Conservation (phyloP, 1,139 yeast species). For the Yamadazyma jaroonii region DNA sequence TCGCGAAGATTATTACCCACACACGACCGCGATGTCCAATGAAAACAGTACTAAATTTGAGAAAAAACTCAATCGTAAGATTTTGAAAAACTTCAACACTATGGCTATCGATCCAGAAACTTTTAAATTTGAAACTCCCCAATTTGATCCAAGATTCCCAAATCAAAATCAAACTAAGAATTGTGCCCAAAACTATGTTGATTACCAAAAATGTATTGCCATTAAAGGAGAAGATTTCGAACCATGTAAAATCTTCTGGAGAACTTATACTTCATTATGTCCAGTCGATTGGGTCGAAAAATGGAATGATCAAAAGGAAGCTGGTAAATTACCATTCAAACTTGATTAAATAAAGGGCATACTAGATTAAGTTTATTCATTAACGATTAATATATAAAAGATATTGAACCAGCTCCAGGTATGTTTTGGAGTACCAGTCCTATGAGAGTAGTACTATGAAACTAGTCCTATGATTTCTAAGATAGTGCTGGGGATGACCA, state of each 20-base stretch:
- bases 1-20: no score
- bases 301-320: conserved; percentile 94
- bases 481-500: no score
- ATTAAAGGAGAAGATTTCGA: conserved; percentile 98
- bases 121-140: conserved; percentile 72
- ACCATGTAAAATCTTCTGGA: conserved; percentile 94
- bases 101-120: conserved; percentile 49
- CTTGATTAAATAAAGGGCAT: conserved; percentile 22
- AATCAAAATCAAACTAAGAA: conserved; percentile 96
- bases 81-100: conserved; percentile 3
- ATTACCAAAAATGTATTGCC: conserved; percentile 94
- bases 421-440: no score
- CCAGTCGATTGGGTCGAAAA: conserved; percentile 90
- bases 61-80: conserved; percentile 7
- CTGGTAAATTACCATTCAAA: conserved; percentile 48
- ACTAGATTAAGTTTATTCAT: no score
- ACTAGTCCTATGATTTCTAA: no score
- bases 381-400: no score
- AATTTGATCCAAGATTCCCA: conserved; percentile 93
- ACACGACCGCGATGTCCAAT: conserved; percentile 3
- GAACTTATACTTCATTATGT: conserved; percentile 87
- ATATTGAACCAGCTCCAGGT: no score
- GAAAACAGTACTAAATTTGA: conserved; percentile 1
- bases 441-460: no score
- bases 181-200: conserved; percentile 97